Percentiles rank a stretch among this genome's conserved stretches.
Conservation (phyloP, 164 flowering plant species). For the Chimonanthus praecox region DNA sequence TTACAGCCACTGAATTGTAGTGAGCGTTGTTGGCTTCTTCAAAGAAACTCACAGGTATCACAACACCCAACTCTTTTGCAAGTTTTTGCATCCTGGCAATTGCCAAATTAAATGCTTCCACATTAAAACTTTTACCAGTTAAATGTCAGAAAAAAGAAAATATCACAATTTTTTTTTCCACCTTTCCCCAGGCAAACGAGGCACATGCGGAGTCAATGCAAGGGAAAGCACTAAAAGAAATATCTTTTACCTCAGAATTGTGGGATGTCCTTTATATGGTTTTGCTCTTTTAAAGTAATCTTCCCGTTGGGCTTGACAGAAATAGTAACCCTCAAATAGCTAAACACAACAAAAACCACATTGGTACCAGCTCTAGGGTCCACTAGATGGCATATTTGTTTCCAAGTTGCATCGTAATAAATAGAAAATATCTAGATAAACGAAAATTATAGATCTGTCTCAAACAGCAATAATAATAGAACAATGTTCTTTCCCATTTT, state of each 20-base stretch:
- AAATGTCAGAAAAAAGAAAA: background rate
- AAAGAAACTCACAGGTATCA: constrained; percentile 95
- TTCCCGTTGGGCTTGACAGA: constrained; percentile 98
- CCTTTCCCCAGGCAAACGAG: too few species aligned
- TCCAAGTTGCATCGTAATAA: background rate
- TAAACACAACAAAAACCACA: constrained; percentile 16
- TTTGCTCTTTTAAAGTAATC: constrained; percentile 79
- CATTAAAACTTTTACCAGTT: background rate
- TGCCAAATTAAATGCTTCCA: background rate
- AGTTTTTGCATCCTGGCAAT: constrained; percentile 77
- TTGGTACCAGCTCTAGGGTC: background rate
- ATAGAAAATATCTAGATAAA: too few species aligned
- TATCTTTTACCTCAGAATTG: constrained; percentile 54
- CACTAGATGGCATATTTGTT: background rate
- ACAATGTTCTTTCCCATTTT: too few species aligned
- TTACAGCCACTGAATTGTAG: constrained; percentile 88
- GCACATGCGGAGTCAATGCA: background rate
- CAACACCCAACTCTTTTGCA: constrained; percentile 93
- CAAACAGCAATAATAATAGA: too few species aligned
- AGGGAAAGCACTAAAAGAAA: background rate
- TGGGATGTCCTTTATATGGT: constrained; percentile 82
- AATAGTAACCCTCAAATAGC: constrained; percentile 97
- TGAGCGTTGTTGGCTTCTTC: constrained; percentile 98
- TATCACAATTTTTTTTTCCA: background rate
- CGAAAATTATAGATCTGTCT: too few species aligned